Percentiles rank a stretch among this genome's conserved stretches.
These are phyloP conservation scores for Phytopythium vexans DNA, from an alignment of 352 stramenopile genomes.

Conservation along the genomic window DNA sequence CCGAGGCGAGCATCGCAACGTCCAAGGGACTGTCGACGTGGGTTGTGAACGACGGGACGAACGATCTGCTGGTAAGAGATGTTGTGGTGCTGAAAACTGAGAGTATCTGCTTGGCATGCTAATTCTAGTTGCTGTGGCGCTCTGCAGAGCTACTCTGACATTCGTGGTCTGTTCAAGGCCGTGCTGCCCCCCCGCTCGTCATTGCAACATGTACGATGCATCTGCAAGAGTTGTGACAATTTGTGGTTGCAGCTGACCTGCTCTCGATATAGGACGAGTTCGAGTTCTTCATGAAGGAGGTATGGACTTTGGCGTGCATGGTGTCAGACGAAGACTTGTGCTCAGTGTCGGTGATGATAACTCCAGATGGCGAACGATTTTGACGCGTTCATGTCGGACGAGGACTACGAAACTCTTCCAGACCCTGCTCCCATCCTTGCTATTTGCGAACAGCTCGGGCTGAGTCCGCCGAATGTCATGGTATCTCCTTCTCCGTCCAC, in stretches of 20 bases:
- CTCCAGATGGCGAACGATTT: conserved; percentile 66
- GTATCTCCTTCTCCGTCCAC: conserved; percentile 10
- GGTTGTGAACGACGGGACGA: conserved; percentile 67
- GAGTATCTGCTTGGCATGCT: not conserved
- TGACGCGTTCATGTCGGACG: conserved; percentile 45
- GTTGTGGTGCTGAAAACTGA: conserved; percentile 4
- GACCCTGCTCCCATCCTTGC: conserved; percentile 40
- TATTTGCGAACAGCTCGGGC: conserved; percentile 48
- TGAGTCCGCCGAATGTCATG: conserved; percentile 50
- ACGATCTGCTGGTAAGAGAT: conserved; percentile 55
- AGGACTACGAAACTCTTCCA: conserved; percentile 44
- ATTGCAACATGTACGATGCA: conserved; percentile 42
- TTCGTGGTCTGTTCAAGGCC: conserved; percentile 58
- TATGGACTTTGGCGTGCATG: conserved; percentile 6
- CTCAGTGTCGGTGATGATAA: not conserved
- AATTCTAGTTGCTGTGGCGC: not conserved
- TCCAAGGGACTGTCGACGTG: conserved; percentile 65
- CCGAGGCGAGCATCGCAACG: conserved; percentile 21
- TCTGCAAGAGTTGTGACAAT: not conserved
- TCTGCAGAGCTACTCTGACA: conserved; percentile 50
- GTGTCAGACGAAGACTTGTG: not conserved
- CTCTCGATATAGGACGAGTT: conserved; percentile 49
- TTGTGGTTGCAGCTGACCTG: not conserved
- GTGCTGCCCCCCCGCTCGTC: conserved; percentile 46
- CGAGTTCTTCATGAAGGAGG: conserved; percentile 62